These are phyloP conservation scores for Euryodendron excelsum DNA, from an alignment of 148 eudicot genomes.

Conservation along the genomic window DNA sequence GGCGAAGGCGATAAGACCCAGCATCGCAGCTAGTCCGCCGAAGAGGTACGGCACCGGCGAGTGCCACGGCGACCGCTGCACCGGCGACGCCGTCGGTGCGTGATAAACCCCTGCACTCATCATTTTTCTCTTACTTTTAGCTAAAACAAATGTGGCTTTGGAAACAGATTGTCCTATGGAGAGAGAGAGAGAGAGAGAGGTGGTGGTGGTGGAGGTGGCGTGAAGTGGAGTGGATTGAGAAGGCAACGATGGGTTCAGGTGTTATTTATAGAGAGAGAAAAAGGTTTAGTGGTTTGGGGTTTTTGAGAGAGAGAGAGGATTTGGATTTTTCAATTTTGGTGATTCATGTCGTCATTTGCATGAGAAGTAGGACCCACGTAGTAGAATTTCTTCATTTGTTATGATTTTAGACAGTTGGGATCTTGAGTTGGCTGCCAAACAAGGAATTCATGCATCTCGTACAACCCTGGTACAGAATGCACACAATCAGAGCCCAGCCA, in stretches of 20 bases:
- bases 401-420: too few relatives aligned
- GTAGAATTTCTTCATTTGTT: background rate
- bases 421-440: too few relatives aligned
- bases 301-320: background rate
- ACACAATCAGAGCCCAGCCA: too few relatives aligned
- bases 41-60: conserved; percentile 79
- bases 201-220: too few relatives aligned
- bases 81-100: conserved; percentile 21
- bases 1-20: conserved; percentile 77
- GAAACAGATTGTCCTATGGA: background rate
- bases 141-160: background rate
- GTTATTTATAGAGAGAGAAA: conserved; percentile 28
- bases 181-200: conserved; percentile 11
- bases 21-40: conserved; percentile 80
- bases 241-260: background rate
- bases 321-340: conserved; percentile 13
- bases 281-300: background rate
- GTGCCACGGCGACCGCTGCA: conserved; percentile 76
- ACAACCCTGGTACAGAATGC: too few relatives aligned
- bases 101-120: conserved; percentile 13
- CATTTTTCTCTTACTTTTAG: conserved; percentile 15
- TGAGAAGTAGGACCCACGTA: conserved; percentile 18
- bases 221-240: too few relatives aligned
- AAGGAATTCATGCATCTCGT: too few relatives aligned
- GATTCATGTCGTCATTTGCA: conserved; percentile 26